phyloP scores from a whole-genome alignment of 2,329 filamentous ascomycete genomes.

The Aspergillus hiratsukae region DNA sequence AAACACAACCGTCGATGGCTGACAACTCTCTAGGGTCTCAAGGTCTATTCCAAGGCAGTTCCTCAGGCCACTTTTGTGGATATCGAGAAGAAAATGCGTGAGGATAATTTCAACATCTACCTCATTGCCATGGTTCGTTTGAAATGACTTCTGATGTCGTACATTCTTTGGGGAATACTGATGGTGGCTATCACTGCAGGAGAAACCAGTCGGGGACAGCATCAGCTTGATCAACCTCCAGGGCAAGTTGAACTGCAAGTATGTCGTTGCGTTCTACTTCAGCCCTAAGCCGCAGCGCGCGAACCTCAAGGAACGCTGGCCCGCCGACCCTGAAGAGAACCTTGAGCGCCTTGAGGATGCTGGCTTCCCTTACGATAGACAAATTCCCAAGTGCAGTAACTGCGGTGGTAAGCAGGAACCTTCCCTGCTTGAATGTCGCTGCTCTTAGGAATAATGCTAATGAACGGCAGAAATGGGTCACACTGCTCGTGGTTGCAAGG shows the following conservation, averaged over 20 bases:
- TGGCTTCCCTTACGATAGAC: slow-evolving; percentile 48
- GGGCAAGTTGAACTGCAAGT: slow-evolving; percentile 50
- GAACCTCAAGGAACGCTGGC: slow-evolving; percentile 47
- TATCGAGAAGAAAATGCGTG: slow-evolving; percentile 50
- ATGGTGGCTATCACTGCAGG: slow-evolving; percentile 23
- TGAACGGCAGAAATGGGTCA: slow-evolving; percentile 45
- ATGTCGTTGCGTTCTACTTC: slow-evolving; percentile 48
- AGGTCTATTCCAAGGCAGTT: slow-evolving; percentile 48
- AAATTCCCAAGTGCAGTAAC: slow-evolving; percentile 48
- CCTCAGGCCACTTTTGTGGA: slow-evolving; percentile 44
- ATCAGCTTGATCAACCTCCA: slow-evolving; percentile 51
- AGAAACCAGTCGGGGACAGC: slow-evolving; percentile 38
- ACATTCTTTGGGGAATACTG: not conserved
- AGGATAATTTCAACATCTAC: slow-evolving; percentile 44
- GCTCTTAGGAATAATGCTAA: not conserved
- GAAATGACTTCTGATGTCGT: not conserved
- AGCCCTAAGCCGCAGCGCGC: slow-evolving; percentile 44
- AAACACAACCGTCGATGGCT: not conserved
- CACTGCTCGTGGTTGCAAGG: slow-evolving; percentile 41
- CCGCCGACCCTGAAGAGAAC: slow-evolving; percentile 47
- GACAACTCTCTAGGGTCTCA: slow-evolving; percentile 36
- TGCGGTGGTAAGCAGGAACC: slow-evolving; percentile 41
- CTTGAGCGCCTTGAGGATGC: slow-evolving; percentile 48
- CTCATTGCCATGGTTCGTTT: slow-evolving; percentile 48
- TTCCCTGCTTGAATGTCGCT: not conserved